phyloP scores from a whole-genome alignment of 345 rosid genomes.

The Eucalyptus shirleyi region DNA sequence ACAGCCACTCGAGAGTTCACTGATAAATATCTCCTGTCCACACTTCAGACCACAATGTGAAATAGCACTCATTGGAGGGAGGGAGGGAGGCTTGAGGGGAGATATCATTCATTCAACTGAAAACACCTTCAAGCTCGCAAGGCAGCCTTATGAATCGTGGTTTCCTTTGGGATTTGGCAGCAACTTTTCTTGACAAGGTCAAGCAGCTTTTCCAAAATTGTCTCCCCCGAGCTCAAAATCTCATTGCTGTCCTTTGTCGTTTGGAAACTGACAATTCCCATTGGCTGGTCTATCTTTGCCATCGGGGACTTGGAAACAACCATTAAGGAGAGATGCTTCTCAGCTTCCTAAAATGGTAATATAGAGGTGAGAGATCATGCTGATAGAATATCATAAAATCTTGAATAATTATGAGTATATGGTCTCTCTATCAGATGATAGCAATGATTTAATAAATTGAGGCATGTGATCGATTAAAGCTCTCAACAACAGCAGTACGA shows the following conservation, averaged over 20 bases:
- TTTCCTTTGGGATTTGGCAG: slow-evolving; percentile 85
- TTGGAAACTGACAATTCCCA: slow-evolving; percentile 65
- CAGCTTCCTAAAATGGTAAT: slow-evolving; percentile 49
- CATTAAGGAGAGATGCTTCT: slow-evolving; percentile 93
- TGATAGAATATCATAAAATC: neutral
- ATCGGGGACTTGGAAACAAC: slow-evolving; percentile 77
- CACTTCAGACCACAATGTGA: neutral
- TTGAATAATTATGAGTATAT: neutral
- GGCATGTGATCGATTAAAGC: neutral
- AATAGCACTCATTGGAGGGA: neutral
- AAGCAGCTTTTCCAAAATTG: slow-evolving; percentile 80
- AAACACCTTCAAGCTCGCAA: slow-evolving; percentile 30
- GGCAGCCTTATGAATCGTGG: slow-evolving; percentile 75
- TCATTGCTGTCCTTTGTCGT: slow-evolving; percentile 71
- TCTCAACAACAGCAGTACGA: neutral
- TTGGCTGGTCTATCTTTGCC: slow-evolving; percentile 84
- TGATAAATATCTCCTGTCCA: neutral
- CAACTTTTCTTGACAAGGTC: slow-evolving; percentile 93
- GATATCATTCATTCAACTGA: neutral
- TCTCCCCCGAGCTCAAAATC: slow-evolving; percentile 74
- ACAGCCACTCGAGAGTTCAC: neutral
- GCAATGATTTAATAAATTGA: neutral
- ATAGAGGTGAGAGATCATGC: neutral
- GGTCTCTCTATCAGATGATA: neutral
- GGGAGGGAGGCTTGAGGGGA: neutral